phyloP scores from a whole-genome alignment of 1,284 basidiomycete genomes.

The Agaricales sp. region DNA sequence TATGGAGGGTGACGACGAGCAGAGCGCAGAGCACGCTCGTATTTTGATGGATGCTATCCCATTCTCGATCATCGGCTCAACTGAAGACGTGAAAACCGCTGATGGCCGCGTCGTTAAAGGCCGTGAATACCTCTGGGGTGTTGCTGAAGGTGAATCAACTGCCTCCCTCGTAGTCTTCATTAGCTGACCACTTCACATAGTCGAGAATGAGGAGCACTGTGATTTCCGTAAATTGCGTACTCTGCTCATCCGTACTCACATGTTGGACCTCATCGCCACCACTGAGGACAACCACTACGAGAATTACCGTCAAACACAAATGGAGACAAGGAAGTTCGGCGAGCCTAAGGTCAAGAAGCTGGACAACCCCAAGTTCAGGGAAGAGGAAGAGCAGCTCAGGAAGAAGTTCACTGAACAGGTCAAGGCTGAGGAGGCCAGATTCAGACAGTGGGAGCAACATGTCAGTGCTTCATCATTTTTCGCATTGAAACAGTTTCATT shows the following conservation, averaged over 20 bases:
- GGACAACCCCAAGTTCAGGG: constrained; percentile 99
- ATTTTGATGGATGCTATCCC: constrained; percentile 87
- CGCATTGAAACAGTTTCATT: constrained; percentile 9
- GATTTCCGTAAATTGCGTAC: constrained; percentile 98
- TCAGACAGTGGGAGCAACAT: constrained; percentile 99
- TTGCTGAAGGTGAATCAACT: constrained; percentile 73
- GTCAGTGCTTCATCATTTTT: constrained; percentile 34
- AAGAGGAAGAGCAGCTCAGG: constrained; percentile 93
- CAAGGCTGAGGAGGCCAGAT: constrained; percentile 95
- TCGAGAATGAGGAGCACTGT: constrained; percentile 98
- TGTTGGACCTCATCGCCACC: constrained; percentile 95
- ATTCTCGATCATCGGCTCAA: constrained; percentile 97
- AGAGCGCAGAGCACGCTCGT: constrained; percentile 82
- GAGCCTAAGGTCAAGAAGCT: constrained; percentile 98
- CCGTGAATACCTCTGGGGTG: constrained; percentile 99
- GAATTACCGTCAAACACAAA: constrained; percentile 96
- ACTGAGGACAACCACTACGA: constrained; percentile 98
- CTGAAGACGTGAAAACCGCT: constrained; percentile 83
- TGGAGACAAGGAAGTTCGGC: constrained; percentile 99
- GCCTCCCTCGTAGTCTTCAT: constrained; percentile 4
- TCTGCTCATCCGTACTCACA: constrained; percentile 94
- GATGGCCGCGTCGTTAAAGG: constrained; percentile 96
- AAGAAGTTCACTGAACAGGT: constrained; percentile 99
- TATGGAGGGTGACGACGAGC: constrained; percentile 85
- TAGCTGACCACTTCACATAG: constrained; percentile 26